Percentiles rank a stretch among this genome's conserved stretches.
These are phyloP conservation scores for Hypocrella siamensis DNA, from an alignment of 2,329 filamentous ascomycete genomes.

Conservation along the genomic window DNA sequence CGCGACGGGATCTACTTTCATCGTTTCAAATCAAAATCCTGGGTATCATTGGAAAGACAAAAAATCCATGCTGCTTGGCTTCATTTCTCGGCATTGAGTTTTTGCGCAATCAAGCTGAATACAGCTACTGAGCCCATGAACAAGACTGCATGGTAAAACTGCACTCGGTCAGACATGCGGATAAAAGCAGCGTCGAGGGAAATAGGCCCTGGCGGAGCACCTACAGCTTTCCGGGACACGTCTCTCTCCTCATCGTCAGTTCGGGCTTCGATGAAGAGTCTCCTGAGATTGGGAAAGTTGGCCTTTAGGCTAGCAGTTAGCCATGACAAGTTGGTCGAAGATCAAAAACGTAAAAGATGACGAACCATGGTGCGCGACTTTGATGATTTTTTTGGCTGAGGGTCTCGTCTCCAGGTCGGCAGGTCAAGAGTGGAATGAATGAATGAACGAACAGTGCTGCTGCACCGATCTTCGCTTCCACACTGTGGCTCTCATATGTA, in stretches of 20 bases:
- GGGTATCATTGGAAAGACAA: not conserved
- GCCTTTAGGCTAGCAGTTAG: conserved; percentile 30
- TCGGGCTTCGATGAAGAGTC: conserved; percentile 86
- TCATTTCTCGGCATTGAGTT: conserved; percentile 45
- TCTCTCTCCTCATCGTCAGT: conserved; percentile 89
- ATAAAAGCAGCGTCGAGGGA: not conserved
- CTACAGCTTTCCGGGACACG: conserved; percentile 81
- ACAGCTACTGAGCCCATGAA: conserved; percentile 95
- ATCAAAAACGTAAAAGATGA: too few species aligned
- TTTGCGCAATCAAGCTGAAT: conserved; percentile 85
- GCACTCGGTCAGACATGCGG: conserved; percentile 4
- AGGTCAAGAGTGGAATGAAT: too few species aligned
- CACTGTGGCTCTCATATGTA: too few species aligned
- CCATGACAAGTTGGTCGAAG: not conserved
- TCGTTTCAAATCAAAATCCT: too few species aligned
- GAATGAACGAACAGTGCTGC: too few species aligned
- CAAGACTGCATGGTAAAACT: conserved; percentile 96
- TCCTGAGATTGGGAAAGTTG: conserved; percentile 83
- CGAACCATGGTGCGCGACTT: too few species aligned
- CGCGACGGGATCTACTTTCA: too few species aligned
- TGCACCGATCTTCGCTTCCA: too few species aligned
- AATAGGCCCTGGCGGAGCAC: conserved; percentile 12
- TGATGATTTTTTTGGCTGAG: too few species aligned
- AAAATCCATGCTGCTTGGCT: not conserved
- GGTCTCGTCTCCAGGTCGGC: too few species aligned